Base-by-base conservation (phyloP, 2,329 filamentous ascomycete species). In the Zymoseptoria tritici region DNA sequence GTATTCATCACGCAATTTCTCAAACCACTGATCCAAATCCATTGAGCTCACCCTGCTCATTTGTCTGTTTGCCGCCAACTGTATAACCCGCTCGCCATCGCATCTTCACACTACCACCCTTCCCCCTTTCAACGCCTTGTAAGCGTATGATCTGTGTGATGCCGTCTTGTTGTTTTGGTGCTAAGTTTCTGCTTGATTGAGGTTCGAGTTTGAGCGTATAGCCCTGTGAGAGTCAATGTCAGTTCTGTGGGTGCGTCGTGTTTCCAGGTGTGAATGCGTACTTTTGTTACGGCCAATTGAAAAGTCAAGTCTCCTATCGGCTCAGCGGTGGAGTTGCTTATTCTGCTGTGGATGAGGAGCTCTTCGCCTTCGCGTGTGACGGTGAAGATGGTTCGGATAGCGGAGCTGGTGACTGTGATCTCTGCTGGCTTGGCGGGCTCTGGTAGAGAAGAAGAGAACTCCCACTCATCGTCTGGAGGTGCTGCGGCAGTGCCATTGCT, bases 271-370 rank as follows among this genome's bases (percentile, higher is more conserved):
- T 53, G 21, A 4, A 22, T n/a, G 24, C 61, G 20, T 78, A 95
- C 92, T 84, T 93, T 97, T 61, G 93, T 94, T 29, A 97, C 93
- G 2, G 94, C 94, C 49, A 96, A 81, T 74, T 96, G 90, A 70
- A 97, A 96, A 60, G 93, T 91, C 29, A 99, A 78, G 64, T 95
- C 89, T 2, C 83, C 82, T 21, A 99, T 82, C 0, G 85, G 82
- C 68, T 89, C 82, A 1, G 82, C 76, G 0, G 86, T 88, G 61
- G 84, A 88, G 73, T 96, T 99, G 19, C 90, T 91, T 72, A 97
- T 96, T n/a, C 83, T 81, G 63, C 91, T 90, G 3, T 85, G 77
- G 53, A 97, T 83, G 52, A 97, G 84, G 2, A 84, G 76, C 64
- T 84, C 77, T 61, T 81, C 76, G 56, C 80, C 72, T 62, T 80